Conservation (phyloP, 2,329 filamentous ascomycete genomes). For the Penicillium sp. region DNA sequence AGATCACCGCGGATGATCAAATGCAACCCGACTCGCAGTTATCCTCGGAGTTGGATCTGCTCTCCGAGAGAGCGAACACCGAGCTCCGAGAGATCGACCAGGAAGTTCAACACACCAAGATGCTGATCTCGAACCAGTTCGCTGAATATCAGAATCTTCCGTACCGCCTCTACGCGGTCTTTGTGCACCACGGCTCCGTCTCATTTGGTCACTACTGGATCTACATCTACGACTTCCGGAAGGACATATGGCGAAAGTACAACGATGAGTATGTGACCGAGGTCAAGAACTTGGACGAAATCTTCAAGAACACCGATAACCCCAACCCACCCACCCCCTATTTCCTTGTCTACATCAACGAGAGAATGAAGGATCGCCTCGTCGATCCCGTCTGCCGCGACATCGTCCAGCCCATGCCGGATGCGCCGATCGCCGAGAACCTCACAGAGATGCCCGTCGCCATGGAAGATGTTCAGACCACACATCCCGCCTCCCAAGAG, state of each 20-base stretch:
- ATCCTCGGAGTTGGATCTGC: constrained; percentile 41
- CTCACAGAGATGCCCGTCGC: constrained; percentile 1
- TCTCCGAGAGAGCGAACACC: constrained; percentile 43
- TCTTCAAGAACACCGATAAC: constrained; percentile 63
- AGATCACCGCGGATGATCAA: constrained; percentile 31
- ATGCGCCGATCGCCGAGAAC: background rate
- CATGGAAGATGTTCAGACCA: constrained; percentile 18
- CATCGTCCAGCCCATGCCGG: constrained; percentile 22
- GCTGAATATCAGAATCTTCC: constrained; percentile 59
- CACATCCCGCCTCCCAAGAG: constrained; percentile 16
- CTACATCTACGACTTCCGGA: constrained; percentile 85
- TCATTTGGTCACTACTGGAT: constrained; percentile 91
- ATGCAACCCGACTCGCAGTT: constrained; percentile 41
- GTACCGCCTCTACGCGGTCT: constrained; percentile 85
- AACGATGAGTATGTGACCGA: constrained; percentile 81
- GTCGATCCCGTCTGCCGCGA: constrained; percentile 55
- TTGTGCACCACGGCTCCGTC: constrained; percentile 71
- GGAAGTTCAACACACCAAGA: constrained; percentile 48
- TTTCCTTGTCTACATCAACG: constrained; percentile 76
- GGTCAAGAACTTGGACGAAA: constrained; percentile 58
- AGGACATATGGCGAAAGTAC: constrained; percentile 81
- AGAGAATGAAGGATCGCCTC: constrained; percentile 56
- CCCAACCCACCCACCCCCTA: constrained; percentile 68
- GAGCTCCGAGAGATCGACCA: constrained; percentile 46
- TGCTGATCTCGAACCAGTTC: constrained; percentile 56